Percentiles rank a stretch among this genome's conserved stretches.
Evolutionary conservation across 2,329 filamentous ascomycete species (phyloP).

Genomic region (Polytolypa hystricis): DNA sequence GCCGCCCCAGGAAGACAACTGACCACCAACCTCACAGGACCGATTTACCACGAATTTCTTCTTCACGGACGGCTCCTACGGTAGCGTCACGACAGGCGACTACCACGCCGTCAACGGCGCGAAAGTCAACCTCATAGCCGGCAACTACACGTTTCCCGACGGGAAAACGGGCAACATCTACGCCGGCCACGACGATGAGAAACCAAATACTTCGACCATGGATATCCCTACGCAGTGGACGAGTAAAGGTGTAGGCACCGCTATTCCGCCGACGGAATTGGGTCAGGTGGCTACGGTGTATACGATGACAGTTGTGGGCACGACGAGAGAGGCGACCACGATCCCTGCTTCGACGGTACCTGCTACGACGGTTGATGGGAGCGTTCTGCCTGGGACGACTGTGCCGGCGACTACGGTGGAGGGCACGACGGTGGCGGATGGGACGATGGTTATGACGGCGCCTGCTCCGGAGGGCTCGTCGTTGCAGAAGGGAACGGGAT

Average conservation of each 20-base stretch:
- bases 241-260: slow-evolving; percentile 34
- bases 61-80: slow-evolving; percentile 37
- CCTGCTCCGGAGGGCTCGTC: too few relatives aligned
- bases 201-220: slow-evolving; percentile 35
- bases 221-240: slow-evolving; percentile 37
- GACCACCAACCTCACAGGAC: slow-evolving; percentile 22
- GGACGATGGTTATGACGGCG: neutral
- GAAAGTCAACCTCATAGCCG: slow-evolving; percentile 34
- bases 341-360: slow-evolving; percentile 4
- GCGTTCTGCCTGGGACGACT: slow-evolving; percentile 7
- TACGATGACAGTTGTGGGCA: slow-evolving; percentile 2
- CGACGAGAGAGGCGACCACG: neutral
- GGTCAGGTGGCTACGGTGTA: slow-evolving; percentile 18
- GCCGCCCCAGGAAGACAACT: neutral
- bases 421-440: neutral
- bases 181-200: slow-evolving; percentile 21
- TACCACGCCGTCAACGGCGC: slow-evolving; percentile 30
- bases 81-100: slow-evolving; percentile 34
- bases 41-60: slow-evolving; percentile 42
- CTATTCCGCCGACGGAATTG: slow-evolving; percentile 35
- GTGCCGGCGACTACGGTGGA: neutral
- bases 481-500: too few relatives aligned
- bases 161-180: slow-evolving; percentile 38
- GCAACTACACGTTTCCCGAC: slow-evolving; percentile 31
- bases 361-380: slow-evolving; percentile 2